Base-by-base conservation (phyloP, 768 basidiomycete genomes). In the Sporobolomyces pararoseus region DNA sequence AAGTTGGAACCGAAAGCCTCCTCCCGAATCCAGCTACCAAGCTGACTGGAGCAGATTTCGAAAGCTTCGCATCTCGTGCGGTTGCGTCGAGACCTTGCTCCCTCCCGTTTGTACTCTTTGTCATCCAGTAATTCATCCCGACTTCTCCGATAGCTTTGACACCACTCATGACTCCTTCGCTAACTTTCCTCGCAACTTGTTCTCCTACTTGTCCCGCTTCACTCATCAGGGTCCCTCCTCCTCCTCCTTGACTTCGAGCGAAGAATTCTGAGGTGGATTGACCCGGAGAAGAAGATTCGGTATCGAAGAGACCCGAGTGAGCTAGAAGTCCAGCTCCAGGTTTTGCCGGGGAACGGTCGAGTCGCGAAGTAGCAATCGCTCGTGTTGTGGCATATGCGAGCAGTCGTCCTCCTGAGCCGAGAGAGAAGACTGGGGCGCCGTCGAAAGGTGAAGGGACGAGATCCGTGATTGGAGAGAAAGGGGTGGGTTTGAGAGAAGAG, bases 81-180 rank as follows among this genome's bases (percentile, higher is more conserved):
- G 35, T 17, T 39, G n/a, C 9, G 23, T 7, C 25, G 17, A 6
- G 37, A 13, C 23, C 29, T 23, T 17, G 16, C 21, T n/a, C 1
- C 19, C 21, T 1, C 16, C 29, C 19, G 23, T 35, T 69, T 50
- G 42, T 51, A 27, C 65, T 58, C 42, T 27, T 60, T 13, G 63
- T n/a, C 46, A 49, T 35, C 55, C 65, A 67, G 49, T 69, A 70
- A 25, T 34, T 59, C 49, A 50, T 47, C 7, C 71, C 70, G 5
- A 46, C 49, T 23, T 70, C 75, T 7, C 71, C 57, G 29, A 75
- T 58, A 32, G 73, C 73, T 35, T 66, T 68, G 39, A 73, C 64
- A 10, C 71, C 71, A 57, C 68, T 73, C 60, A 75, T 2, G 16
- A 76, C 53, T 0, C 75, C 73, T 37, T 73, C 71, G 2, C 63